Conservation (phyloP, 768 basidiomycete genomes). For the Trametes cingulata region DNA sequence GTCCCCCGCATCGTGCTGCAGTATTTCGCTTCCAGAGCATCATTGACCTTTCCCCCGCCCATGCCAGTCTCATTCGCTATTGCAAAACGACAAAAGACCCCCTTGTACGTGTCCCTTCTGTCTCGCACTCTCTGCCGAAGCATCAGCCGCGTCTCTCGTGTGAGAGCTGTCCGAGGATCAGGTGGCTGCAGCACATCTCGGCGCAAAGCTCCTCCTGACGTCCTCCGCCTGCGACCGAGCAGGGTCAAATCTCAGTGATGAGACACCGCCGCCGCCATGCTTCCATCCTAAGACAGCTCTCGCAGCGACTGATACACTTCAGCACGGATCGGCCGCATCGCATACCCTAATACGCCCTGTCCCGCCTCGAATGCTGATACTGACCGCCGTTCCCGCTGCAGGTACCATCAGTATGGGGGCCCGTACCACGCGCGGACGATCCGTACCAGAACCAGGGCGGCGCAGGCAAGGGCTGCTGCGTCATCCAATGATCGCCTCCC, state of each 20-base stretch:
- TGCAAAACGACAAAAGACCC: constrained; percentile 93
- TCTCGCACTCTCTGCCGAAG: neutral
- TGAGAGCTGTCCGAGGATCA: neutral
- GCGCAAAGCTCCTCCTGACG: too few relatives aligned
- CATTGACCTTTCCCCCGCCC: neutral
- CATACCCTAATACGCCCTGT: constrained; percentile 3
- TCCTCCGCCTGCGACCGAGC: too few relatives aligned
- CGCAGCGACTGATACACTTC: neutral
- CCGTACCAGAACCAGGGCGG: constrained; percentile 80
- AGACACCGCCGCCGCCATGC: neutral
- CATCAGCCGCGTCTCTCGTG: neutral
- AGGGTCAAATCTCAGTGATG: too few relatives aligned
- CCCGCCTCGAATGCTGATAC: constrained; percentile 11
- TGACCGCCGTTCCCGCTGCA: constrained; percentile 37
- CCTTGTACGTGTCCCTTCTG: constrained; percentile 54
- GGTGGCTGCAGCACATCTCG: too few relatives aligned
- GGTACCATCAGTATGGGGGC: constrained; percentile 96
- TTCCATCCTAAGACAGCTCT: constrained; percentile 10
- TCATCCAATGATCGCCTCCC: constrained; percentile 30
- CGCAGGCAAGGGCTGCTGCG: constrained; percentile 30
- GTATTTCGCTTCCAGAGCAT: neutral
- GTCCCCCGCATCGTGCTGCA: constrained; percentile 29
- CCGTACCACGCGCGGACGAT: constrained; percentile 85
- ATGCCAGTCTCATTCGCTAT: constrained; percentile 81
- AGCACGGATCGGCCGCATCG: neutral